A percentile compares a stretch with the other conserved stretches of the same genome.
Evolutionary conservation across 805 yeast species (phyloP).

Genomic region (Barnettozyma pratensis): DNA sequence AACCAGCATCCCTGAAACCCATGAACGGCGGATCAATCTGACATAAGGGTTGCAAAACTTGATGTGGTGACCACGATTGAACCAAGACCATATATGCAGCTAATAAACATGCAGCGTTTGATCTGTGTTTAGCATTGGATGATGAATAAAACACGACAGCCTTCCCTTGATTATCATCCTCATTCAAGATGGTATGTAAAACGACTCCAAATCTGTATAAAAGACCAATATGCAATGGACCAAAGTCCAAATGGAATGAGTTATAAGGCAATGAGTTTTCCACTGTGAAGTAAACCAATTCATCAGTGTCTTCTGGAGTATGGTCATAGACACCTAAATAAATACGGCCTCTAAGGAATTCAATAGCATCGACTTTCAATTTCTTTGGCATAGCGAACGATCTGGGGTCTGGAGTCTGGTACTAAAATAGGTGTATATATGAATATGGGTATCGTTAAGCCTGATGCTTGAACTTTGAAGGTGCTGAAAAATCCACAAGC

Average conservation of each 20-base stretch:
- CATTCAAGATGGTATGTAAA: constrained; percentile 86
- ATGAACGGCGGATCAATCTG: constrained; percentile 91
- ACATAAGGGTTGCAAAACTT: constrained; percentile 89
- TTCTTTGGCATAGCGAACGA: constrained; percentile 42
- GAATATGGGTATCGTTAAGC: too few species aligned
- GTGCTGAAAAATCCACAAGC: too few species aligned
- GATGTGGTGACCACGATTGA: constrained; percentile 98
- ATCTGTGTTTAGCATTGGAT: constrained; percentile 72
- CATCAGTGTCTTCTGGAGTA: constrained; percentile 70
- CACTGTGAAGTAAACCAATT: constrained; percentile 80
- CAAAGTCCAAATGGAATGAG: constrained; percentile 94
- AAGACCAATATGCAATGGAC: constrained; percentile 92
- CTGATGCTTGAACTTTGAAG: too few species aligned
- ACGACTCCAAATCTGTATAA: constrained; percentile 93
- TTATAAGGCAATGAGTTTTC: constrained; percentile 91
- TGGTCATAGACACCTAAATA: constrained; percentile 87
- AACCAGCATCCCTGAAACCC: constrained; percentile 97
- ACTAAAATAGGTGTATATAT: too few species aligned
- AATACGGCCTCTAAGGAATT: constrained; percentile 46
- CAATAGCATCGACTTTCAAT: constrained; percentile 49
- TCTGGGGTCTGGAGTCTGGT: not conserved
- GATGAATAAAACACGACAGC: constrained; percentile 90
- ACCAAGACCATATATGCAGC: constrained; percentile 94
- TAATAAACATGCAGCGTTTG: constrained; percentile 91
- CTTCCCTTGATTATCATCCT: constrained; percentile 74